A percentile compares a stretch with the other conserved stretches of the same genome.
These are phyloP conservation scores for Loxodes magnus DNA, from an alignment of 73 alveolate species.

Conservation along the genomic window DNA sequence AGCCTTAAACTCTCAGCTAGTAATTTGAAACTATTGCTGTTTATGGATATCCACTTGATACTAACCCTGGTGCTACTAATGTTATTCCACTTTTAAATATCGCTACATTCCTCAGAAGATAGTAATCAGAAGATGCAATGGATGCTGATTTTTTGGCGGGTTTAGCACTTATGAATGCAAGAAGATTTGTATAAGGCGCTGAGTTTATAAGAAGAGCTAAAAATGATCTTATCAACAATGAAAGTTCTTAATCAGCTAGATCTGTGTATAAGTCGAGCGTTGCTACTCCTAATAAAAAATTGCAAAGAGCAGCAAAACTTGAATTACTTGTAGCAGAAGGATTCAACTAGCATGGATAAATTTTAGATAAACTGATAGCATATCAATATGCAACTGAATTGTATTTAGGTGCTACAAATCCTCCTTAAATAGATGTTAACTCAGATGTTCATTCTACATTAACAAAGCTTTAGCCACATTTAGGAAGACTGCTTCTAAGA, in stretches of 20 bases:
- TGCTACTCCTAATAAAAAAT: conserved; percentile 14
- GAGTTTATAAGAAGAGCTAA: conserved; percentile 40
- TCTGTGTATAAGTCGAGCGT: neutral
- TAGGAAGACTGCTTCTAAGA: conserved; percentile 20
- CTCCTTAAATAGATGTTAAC: conserved; percentile 8
- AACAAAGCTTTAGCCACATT: conserved; percentile 25
- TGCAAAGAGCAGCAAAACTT: conserved; percentile 24
- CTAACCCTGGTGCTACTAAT: conserved; percentile 14
- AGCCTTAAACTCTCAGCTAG: too few relatives aligned
- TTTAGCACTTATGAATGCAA: conserved; percentile 30
- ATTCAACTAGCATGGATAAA: conserved; percentile 36
- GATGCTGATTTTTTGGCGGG: conserved; percentile 33
- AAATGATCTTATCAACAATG: conserved; percentile 9
- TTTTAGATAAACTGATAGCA: conserved; percentile 39
- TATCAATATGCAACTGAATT: conserved; percentile 36
- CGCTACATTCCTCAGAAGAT: conserved; percentile 11
- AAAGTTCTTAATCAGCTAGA: neutral
- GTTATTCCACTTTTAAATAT: conserved; percentile 20
- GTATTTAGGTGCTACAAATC: conserved; percentile 6
- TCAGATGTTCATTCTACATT: conserved; percentile 15
- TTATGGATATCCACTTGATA: conserved; percentile 6
- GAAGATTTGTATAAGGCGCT: conserved; percentile 44
- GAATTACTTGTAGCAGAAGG: conserved; percentile 56
- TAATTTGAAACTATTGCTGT: conserved; percentile 5
- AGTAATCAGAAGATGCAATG: conserved; percentile 12